Evolutionary conservation across 495 filamentous ascomycete species (phyloP), one percentile per base, ranked within the genome.

Genomic region (Aspergillus cristatus): DNA sequence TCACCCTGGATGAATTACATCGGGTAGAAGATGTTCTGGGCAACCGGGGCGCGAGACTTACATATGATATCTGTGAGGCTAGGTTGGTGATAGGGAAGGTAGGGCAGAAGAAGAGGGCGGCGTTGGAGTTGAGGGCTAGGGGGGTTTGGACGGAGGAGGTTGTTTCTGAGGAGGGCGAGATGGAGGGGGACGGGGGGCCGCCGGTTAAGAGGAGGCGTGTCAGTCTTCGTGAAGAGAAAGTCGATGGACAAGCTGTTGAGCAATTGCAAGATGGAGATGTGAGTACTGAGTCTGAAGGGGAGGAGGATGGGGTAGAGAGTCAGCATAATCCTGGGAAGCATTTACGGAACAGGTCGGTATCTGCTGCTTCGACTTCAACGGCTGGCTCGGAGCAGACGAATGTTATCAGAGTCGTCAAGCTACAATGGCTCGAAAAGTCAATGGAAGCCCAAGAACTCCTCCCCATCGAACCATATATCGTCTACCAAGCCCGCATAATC

Each of bases 401-500:
- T 13, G 60, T 56, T 2, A 52, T 93, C 43, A 75, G 67, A 37
- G 82, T 95, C 14, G 67, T 91, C 16, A 86, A 76, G 47, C 58
- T 91, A 0, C 62, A 76, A 2, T 97, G 90, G 90, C 70, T 93
- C 20, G 62, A 73, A 6, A 67, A 75, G 16, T 87, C 77, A 8
- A 38, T 87, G 10, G 54, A 63, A 26, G 53, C 65, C 1, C 67
- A 71, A 5, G 46, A 46, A 12, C 43, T 78, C 2, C 57, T 91
- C 0, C 75, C 81, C 0, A 39, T 79, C 0, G 62, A 75, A 8
- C 51, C 73, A 1, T 91, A 81, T 47, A 34, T 81, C 1, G 56
- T 94, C 14, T 95, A 88, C 45, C 62, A 71, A 47, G 82, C 57
- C 15, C 47, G 50, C 34, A 60, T 53, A 35, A 46, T 53, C 15